Conservation (phyloP, 192 early-diverging fungal genomes). For the Coemansia furcata region DNA sequence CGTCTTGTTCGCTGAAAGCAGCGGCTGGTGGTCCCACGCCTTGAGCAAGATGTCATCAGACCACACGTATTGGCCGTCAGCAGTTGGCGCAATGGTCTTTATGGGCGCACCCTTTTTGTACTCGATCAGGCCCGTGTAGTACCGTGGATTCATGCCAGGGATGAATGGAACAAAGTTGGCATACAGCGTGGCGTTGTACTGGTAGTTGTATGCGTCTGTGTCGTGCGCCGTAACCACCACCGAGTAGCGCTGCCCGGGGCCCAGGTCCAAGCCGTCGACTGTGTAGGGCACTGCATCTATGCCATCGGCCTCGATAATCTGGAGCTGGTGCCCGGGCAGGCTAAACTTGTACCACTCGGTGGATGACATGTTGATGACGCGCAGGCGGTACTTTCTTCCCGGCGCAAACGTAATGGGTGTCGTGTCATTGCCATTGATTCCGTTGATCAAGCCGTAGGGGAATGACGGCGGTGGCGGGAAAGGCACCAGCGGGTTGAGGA, state of each 20-base stretch:
- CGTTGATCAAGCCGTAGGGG: slow-evolving; percentile 52
- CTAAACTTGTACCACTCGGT: slow-evolving; percentile 66
- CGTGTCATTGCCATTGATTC: slow-evolving; percentile 32
- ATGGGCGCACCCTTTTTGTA: slow-evolving; percentile 1
- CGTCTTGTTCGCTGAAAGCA: slow-evolving; percentile 2
- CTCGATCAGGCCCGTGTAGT: slow-evolving; percentile 3
- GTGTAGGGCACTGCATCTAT: slow-evolving; percentile 51
- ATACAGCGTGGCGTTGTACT: neutral
- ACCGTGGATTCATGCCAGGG: slow-evolving; percentile 44
- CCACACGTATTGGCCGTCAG: neutral
- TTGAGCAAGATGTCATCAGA: slow-evolving; percentile 17
- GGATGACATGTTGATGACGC: slow-evolving; percentile 41
- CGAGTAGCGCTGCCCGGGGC: neutral
- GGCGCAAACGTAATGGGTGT: neutral
- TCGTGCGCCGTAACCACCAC: neutral
- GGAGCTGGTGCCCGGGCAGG: slow-evolving; percentile 71
- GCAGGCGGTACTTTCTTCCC: neutral
- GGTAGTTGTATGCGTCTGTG: neutral
- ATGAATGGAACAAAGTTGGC: slow-evolving; percentile 20
- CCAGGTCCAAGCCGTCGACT: neutral
- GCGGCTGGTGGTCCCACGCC: neutral
- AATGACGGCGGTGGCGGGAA: slow-evolving; percentile 59
- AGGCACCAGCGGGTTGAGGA: slow-evolving; percentile 43
- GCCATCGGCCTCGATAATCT: slow-evolving; percentile 76
- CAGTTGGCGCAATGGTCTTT: neutral